Base-by-base conservation (phyloP, 306 rosid species). In the Cucumis sativus region DNA sequence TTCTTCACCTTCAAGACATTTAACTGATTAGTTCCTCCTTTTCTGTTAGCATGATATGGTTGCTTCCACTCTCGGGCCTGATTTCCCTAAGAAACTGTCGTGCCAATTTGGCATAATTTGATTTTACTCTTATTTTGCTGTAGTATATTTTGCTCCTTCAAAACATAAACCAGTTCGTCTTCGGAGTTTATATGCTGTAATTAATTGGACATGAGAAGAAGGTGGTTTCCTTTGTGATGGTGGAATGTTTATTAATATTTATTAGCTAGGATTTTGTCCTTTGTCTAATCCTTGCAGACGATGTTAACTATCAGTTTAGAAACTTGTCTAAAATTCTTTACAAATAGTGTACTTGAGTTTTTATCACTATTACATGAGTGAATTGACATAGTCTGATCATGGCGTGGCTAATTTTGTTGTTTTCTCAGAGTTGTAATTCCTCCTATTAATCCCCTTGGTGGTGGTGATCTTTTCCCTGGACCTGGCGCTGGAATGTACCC, bases 401-500 rank as follows among this genome's bases (percentile, higher is more conserved):
- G n/a, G 68, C 49, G 15, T 65, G n/a, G 68, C 57, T 59, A 43
- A 69, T 58, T 79, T 78, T 30, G n/a, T 62, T 51, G n/a, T 78
- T 69, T 79, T 74, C 81, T 73, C 77, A 93, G 96, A 81, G 35
- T 86, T 66, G 21, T 78, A 59, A 47, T 54, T 82, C 98, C 94
- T 66, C 88, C 97, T 59, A 71, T 83, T 52, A 9, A 58, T 83
- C 84, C 90, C 40, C 2, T 59, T 77, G 94, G 94, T 51, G 84
- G 83, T 78, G 82, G 89, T 72, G 93, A 91, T 86, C 87, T 91
- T 74, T 76, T 79, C 61, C 98, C 97, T 23, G 97, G 97, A 47
- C 91, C 97, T 61, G 84, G 85, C 33, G 97, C 98, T 77, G 98
- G 96, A 66, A 79, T 89, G 81, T 77, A 81, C 74, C 93, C 93